Conservation (phyloP, 2,329 filamentous ascomycete species). For the Pochonia chlamydosporia region DNA sequence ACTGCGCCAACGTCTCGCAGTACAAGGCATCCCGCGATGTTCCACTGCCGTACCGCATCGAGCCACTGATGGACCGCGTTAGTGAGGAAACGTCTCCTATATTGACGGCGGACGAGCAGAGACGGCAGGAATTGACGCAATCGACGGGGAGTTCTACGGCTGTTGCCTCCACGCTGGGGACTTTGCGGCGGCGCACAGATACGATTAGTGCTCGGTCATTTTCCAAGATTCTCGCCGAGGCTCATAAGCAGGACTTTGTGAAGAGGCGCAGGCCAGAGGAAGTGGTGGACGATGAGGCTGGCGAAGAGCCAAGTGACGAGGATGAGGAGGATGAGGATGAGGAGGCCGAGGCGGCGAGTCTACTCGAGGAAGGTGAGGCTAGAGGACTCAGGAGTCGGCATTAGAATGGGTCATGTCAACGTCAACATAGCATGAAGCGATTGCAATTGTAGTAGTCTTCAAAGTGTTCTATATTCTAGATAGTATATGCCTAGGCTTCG, state of each 20-base stretch:
- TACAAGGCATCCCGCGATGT: constrained; percentile 88
- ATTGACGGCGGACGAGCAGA: constrained; percentile 13
- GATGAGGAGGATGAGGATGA: constrained; percentile 18
- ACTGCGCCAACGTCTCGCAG: constrained; percentile 84
- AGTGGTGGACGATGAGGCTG: constrained; percentile 17
- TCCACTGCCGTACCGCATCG: constrained; percentile 72
- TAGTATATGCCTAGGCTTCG: background rate
- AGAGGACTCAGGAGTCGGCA: constrained; percentile 1
- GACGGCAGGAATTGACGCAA: constrained; percentile 7
- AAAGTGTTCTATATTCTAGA: background rate
- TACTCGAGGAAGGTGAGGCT: constrained; percentile 9
- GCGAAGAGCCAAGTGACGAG: constrained; percentile 24
- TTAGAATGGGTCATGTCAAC: constrained; percentile 16
- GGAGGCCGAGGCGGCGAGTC: constrained; percentile 9
- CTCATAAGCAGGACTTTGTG: constrained; percentile 89
- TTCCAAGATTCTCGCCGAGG: constrained; percentile 66
- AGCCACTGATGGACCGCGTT: constrained; percentile 37
- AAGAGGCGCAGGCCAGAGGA: constrained; percentile 53
- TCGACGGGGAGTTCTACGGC: constrained; percentile 14
- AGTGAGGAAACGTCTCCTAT: constrained; percentile 27
- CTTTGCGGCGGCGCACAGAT: constrained; percentile 26
- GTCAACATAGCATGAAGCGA: background rate
- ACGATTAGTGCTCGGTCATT: constrained; percentile 32
- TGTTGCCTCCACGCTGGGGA: constrained; percentile 15
- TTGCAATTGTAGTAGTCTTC: background rate